These are phyloP conservation scores for Perkinsus olseni DNA, from an alignment of 169 alveolate species.

Conservation along the genomic window DNA sequence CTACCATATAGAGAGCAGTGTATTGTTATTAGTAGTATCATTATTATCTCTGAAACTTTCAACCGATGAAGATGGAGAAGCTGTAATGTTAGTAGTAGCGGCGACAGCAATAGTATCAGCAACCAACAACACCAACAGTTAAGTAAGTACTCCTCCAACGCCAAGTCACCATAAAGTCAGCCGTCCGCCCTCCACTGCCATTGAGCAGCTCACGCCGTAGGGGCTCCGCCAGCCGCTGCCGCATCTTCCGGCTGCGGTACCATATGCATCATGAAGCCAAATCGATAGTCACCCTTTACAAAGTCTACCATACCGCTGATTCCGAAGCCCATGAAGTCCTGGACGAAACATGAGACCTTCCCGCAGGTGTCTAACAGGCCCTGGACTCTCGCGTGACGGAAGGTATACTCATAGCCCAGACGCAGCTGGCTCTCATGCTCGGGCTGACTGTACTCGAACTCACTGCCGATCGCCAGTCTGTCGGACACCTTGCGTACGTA, in stretches of 20 bases:
- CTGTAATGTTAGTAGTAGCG: too few relatives aligned
- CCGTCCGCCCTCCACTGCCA: background rate
- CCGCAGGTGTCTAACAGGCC: constrained; percentile 78
- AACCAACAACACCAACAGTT: background rate
- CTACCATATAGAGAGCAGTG: background rate
- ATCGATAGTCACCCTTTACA: constrained; percentile 65
- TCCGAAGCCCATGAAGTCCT: constrained; percentile 75
- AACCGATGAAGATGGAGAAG: background rate
- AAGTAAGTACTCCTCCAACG: background rate
- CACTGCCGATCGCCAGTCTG: constrained; percentile 75
- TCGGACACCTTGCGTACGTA: constrained; percentile 59
- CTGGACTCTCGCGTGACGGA: constrained; percentile 82
- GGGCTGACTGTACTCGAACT: constrained; percentile 62
- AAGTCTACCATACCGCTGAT: constrained; percentile 76
- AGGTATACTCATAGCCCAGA: constrained; percentile 78
- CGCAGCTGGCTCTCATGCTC: constrained; percentile 37
- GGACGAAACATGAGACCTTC: constrained; percentile 70
- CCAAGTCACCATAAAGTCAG: background rate
- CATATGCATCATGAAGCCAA: constrained; percentile 83
- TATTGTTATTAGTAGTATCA: background rate
- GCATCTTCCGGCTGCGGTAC: constrained; percentile 59
- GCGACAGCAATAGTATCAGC: background rate
- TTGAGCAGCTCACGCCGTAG: constrained; percentile 8
- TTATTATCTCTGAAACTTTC: background rate
- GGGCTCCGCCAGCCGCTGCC: constrained; percentile 24